Conservation (phyloP, 1,284 basidiomycete species). For the Rhodotorula sp. region DNA sequence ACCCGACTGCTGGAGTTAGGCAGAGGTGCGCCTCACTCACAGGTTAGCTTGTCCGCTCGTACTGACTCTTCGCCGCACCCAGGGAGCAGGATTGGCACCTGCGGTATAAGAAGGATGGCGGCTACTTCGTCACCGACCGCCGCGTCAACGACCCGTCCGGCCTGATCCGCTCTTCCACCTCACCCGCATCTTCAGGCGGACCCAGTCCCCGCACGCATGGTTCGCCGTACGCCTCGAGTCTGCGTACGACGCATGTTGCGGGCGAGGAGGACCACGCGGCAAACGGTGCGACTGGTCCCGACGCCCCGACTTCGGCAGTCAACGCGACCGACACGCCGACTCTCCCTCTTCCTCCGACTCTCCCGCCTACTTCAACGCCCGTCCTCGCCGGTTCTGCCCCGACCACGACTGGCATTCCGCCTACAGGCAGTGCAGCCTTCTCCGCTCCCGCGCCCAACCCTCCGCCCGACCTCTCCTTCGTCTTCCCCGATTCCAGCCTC, state of each 20-base stretch:
- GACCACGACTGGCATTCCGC: not conserved
- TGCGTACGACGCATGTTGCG: slow-evolving; percentile 31
- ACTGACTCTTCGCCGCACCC: not conserved
- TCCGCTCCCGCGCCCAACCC: slow-evolving; percentile 10
- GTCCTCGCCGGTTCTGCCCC: not conserved
- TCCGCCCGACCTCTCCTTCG: slow-evolving; percentile 26
- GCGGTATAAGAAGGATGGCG: slow-evolving; percentile 31
- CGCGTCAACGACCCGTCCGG: slow-evolving; percentile 19
- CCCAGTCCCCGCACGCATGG: not conserved
- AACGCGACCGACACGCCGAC: not conserved
- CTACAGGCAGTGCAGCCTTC: not conserved
- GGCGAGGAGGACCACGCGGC: not conserved
- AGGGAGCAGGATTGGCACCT: slow-evolving; percentile 41
- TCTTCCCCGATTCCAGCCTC: slow-evolving; percentile 22
- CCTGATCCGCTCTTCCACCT: slow-evolving; percentile 19
- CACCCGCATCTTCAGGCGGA: not conserved
- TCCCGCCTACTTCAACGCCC: not conserved
- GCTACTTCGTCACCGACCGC: slow-evolving; percentile 32
- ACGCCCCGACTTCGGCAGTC: not conserved
- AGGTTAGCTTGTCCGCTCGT: no score
- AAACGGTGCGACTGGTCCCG: not conserved
- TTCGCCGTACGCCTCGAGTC: slow-evolving; percentile 19
- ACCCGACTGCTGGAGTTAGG: slow-evolving; percentile 38
- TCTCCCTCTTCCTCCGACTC: not conserved
- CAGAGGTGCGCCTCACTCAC: slow-evolving; percentile 9